These are phyloP conservation scores for Pyrenochaeta sp. DNA, from an alignment of 2,329 filamentous ascomycete species.

Conservation along the genomic window DNA sequence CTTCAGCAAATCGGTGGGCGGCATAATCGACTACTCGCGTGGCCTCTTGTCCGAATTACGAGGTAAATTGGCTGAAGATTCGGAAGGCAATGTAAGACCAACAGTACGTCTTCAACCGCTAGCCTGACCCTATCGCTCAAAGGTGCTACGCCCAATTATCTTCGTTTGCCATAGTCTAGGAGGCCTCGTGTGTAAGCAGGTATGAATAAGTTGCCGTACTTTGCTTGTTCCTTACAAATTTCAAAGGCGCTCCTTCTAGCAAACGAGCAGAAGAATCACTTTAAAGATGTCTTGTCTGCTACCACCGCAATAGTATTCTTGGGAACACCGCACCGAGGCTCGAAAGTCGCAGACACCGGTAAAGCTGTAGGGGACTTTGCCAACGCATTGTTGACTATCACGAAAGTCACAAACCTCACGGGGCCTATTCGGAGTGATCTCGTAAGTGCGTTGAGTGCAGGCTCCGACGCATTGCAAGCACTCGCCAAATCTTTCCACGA, in stretches of 20 bases:
- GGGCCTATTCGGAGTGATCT: conserved; percentile 22
- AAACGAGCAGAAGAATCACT: conserved; percentile 16
- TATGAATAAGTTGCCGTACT: conserved; percentile 8
- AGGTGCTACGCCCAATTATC: conserved; percentile 23
- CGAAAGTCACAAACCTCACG: conserved; percentile 16
- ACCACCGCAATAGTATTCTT: conserved; percentile 24
- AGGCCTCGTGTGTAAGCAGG: conserved; percentile 32
- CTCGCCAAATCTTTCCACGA: conserved; percentile 21
- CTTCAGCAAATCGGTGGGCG: conserved; percentile 24
- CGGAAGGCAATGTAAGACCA: no score
- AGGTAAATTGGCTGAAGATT: no score
- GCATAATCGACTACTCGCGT: conserved; percentile 22
- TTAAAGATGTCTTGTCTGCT: conserved; percentile 20
- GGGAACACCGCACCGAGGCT: conserved; percentile 27
- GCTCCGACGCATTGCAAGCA: conserved; percentile 14
- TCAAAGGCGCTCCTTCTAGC: conserved; percentile 27
- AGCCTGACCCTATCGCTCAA: no score
- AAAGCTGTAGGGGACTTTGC: conserved; percentile 21
- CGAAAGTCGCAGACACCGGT: conserved; percentile 18
- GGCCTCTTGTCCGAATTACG: no score
- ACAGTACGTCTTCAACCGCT: no score
- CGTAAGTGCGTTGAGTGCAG: conserved; percentile 15
- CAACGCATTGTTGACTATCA: conserved; percentile 16
- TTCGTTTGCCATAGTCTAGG: conserved; percentile 33
- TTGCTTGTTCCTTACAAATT: conserved; percentile 11